These are phyloP conservation scores for Colletotrichum sp. DNA, from an alignment of 2,329 filamentous ascomycete genomes.

Conservation along the genomic window DNA sequence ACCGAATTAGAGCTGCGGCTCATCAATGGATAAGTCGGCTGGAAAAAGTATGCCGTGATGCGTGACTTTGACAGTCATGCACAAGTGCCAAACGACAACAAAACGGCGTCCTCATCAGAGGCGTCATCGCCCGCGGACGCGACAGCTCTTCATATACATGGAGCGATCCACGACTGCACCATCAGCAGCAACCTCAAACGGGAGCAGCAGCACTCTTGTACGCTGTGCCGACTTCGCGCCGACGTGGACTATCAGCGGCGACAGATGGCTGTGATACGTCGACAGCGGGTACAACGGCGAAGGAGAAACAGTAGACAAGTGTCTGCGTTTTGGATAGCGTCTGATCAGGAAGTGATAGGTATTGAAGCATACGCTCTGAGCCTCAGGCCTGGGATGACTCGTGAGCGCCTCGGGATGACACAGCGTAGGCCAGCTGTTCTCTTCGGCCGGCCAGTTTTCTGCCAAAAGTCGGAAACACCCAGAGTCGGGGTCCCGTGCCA, in stretches of 20 bases:
- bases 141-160: background rate
- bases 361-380: background rate
- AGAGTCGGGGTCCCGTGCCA: background rate
- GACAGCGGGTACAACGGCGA: background rate
- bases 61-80: background rate
- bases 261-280: background rate
- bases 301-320: slow-evolving; percentile 7
- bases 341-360: background rate
- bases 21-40: background rate
- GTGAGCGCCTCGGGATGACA: slow-evolving; percentile 6
- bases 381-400: slow-evolving; percentile 5
- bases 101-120: background rate
- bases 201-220: background rate
- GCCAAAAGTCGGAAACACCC: background rate
- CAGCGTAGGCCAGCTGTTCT: slow-evolving; percentile 16
- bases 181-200: background rate
- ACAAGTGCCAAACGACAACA: background rate
- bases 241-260: background rate
- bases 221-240: background rate
- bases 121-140: background rate
- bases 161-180: background rate
- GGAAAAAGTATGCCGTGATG: background rate
- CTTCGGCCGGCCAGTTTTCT: background rate
- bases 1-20: background rate
- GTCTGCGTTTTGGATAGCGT: slow-evolving; percentile 10